Evolutionary conservation across 164 flowering plant genomes (phyloP).

Genomic region (Liriodendron chinense): DNA sequence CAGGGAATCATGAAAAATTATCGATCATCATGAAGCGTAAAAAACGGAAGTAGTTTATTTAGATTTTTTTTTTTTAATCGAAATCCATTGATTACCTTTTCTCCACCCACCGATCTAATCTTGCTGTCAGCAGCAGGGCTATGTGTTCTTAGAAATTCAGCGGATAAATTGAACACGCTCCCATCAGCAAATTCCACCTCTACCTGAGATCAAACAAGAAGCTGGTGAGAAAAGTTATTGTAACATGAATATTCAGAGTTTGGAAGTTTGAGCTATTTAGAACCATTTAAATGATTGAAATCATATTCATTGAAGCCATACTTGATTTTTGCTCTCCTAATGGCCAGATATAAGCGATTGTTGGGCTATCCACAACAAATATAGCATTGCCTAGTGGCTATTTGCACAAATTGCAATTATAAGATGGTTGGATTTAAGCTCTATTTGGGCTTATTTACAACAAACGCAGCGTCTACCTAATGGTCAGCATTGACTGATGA

Average conservation of each 20-base stretch:
- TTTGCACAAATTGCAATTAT: too few relatives aligned
- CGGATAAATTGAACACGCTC: conserved; percentile 46
- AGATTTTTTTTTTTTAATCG: background rate
- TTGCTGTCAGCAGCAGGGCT: conserved; percentile 86
- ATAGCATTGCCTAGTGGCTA: too few relatives aligned
- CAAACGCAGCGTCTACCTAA: too few relatives aligned
- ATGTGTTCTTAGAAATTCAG: conserved; percentile 62
- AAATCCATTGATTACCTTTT: conserved; percentile 50
- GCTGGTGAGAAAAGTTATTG: background rate
- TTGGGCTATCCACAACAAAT: background rate
- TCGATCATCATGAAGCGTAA: too few relatives aligned
- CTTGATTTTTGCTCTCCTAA: background rate
- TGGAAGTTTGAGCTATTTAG: background rate
- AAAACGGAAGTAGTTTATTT: background rate
- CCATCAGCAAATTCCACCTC: conserved; percentile 68
- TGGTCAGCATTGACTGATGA: too few relatives aligned
- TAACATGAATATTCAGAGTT: background rate
- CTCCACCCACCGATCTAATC: conserved; percentile 73
- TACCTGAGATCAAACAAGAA: conserved; percentile 39
- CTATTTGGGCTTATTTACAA: too few relatives aligned
- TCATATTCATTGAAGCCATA: background rate
- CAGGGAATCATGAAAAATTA: too few relatives aligned
- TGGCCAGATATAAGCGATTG: background rate
- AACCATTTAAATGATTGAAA: too few relatives aligned
- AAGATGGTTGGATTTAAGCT: too few relatives aligned